Conservation (phyloP, 2,329 filamentous ascomycete genomes). For the Fusarium sp. region DNA sequence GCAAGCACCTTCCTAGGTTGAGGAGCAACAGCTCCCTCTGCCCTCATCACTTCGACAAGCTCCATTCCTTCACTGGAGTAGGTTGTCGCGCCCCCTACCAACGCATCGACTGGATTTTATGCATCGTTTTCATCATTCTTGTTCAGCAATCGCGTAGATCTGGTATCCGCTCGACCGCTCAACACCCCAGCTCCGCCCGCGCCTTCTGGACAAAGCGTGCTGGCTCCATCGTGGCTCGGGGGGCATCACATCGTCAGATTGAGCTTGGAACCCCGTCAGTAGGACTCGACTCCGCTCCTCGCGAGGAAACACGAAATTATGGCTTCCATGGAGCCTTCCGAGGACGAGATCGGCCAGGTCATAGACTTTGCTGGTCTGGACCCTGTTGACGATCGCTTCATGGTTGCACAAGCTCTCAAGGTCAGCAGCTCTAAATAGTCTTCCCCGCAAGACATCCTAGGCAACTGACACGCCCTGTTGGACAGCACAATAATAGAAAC, state of each 20-base stretch:
- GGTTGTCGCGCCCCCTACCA: background rate
- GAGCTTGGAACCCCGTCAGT: background rate
- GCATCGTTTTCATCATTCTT: background rate
- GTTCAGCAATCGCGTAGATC: background rate
- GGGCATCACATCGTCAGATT: slow-evolving; percentile 21
- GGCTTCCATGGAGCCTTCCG: slow-evolving; percentile 52
- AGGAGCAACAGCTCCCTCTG: slow-evolving; percentile 14
- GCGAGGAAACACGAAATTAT: slow-evolving; percentile 36
- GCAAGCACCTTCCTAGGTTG: slow-evolving; percentile 13
- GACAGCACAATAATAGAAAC: slow-evolving; percentile 58
- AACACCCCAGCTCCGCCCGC: background rate
- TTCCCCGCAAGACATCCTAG: background rate
- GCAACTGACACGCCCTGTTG: slow-evolving; percentile 17
- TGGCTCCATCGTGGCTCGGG: slow-evolving; percentile 13
- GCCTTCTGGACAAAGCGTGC: slow-evolving; percentile 9
- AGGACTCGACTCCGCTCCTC: background rate
- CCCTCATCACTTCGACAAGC: slow-evolving; percentile 26
- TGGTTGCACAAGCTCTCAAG: slow-evolving; percentile 58
- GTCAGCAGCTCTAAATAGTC: slow-evolving; percentile 39
- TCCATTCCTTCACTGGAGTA: slow-evolving; percentile 25
- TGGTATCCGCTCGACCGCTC: background rate
- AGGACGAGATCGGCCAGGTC: slow-evolving; percentile 54
- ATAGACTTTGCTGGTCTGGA: slow-evolving; percentile 57
- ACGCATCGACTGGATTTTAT: background rate
- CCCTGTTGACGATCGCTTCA: slow-evolving; percentile 51